These are phyloP conservation scores for Mimosa bimucronata DNA, from an alignment of 306 rosid genomes.

Conservation along the genomic window DNA sequence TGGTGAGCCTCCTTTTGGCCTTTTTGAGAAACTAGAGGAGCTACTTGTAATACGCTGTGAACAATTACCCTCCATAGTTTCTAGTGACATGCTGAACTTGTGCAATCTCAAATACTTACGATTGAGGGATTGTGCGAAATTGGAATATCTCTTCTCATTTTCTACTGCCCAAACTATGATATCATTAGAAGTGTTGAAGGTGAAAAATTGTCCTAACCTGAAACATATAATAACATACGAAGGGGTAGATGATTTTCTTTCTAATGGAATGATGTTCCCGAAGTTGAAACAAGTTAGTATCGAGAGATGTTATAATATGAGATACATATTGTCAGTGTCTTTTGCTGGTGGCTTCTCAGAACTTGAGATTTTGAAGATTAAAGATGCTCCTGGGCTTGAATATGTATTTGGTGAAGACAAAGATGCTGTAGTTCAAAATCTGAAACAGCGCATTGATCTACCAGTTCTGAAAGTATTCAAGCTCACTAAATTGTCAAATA, in stretches of 20 bases:
- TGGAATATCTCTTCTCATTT: too few relatives aligned
- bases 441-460: neutral
- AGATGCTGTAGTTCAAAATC: too few relatives aligned
- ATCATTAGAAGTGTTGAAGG: too few relatives aligned
- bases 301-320: neutral
- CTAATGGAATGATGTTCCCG: too few relatives aligned
- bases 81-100: neutral
- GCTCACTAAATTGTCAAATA: neutral
- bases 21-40: slow-evolving; percentile 3
- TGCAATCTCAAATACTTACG: too few relatives aligned
- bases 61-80: neutral
- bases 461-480: neutral
- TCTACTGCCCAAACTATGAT: too few relatives aligned
- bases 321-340: neutral
- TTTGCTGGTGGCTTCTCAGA: neutral
- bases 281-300: too few relatives aligned
- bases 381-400: neutral
- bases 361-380: neutral
- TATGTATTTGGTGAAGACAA: neutral
- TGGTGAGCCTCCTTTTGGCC: neutral
- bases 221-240: too few relatives aligned
- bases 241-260: too few relatives aligned
- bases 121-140: too few relatives aligned
- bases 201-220: too few relatives aligned
- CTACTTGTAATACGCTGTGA: neutral